Evolutionary conservation across 768 basidiomycete species (phyloP).

Genomic region (Leucocoprinus leucothites): DNA sequence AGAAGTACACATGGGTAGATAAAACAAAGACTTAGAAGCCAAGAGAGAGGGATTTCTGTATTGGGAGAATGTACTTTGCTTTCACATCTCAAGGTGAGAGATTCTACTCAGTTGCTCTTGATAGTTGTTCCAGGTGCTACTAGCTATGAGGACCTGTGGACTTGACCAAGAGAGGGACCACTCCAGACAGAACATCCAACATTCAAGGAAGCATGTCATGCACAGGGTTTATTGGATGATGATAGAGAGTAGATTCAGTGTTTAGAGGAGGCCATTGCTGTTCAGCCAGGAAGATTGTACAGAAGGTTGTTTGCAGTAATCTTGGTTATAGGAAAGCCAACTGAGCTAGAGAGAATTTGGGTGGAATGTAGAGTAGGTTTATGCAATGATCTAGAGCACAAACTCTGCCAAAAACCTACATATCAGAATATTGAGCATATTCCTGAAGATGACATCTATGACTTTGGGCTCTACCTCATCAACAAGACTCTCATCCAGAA

Average conservation of each 20-base stretch:
- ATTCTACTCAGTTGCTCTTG: no score
- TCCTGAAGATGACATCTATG: conserved; percentile 26
- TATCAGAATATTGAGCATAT: neutral
- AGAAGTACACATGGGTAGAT: conserved; percentile 13
- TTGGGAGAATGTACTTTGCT: conserved; percentile 40
- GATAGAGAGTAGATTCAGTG: conserved; percentile 43
- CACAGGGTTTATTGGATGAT: conserved; percentile 41
- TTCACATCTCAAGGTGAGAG: conserved; percentile 21
- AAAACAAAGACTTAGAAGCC: conserved; percentile 23
- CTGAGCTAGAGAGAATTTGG: conserved; percentile 36
- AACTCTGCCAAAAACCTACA: neutral
- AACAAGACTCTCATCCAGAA: conserved; percentile 23
- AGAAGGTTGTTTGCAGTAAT: conserved; percentile 37
- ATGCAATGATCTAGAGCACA: conserved; percentile 37
- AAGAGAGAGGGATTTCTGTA: conserved; percentile 25
- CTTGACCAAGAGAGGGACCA: no score
- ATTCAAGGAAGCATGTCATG: conserved; percentile 40
- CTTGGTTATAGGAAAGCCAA: conserved; percentile 24
- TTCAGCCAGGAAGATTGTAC: conserved; percentile 34
- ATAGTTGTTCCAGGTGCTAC: no score
- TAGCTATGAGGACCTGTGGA: no score
- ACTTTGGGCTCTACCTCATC: conserved; percentile 37
- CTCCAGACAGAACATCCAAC: conserved; percentile 13
- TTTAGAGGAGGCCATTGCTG: conserved; percentile 32
- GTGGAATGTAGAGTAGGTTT: conserved; percentile 26